Base-by-base conservation (phyloP, 495 filamentous ascomycete species). In the Platismatia glauca region DNA sequence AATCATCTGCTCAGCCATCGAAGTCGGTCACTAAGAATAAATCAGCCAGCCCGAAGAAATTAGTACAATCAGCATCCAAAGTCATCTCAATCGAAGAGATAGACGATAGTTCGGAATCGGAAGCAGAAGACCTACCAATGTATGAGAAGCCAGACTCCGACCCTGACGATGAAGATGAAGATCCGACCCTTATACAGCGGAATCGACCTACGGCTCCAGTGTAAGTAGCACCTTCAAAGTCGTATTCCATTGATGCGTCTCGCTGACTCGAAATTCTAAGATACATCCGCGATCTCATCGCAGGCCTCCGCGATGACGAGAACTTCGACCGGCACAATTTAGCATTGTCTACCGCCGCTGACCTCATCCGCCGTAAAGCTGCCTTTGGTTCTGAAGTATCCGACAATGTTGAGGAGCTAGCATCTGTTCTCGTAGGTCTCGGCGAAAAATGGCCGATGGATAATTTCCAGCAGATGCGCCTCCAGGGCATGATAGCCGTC, bases 111-210 rank as follows among this genome's bases (percentile, higher is more conserved):
- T 60, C 67, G 0, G 74, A 80, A 7, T 77, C 74, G 3, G 86
- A 90, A 61, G 84, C 90, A 58, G 86, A 90, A 13, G 89, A 89
- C 62, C 75, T 97, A 0, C 77, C 84, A 15, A 86, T 89, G 6
- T 97, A 97, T 70, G 85, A 82, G 35, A 96, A 96, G 69, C 91
- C 92, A 0, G 94, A 95, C 71, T 92, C 89, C n/a, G 95, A 99
- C 68, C 79, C 82, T 4, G 88, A 91, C 62, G 95, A 97, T 72
- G 89, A 87, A 1, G 91, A 95, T 60, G 93, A 96, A 33, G 95
- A 99, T 70, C 85, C 95, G 18, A 95, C 90, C 0, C 74, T 95
- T 39, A 78, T 97, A 46, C 84, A 86, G 58, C 82, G 92, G 43
- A 83, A 89, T 71, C 96, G 91, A 66, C 87, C 89, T 44, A 87